Percentiles rank a stretch among this genome's conserved stretches.
These are phyloP conservation scores for Oryza meridionalis DNA, from an alignment of 176 grass and related monocot species.

Conservation along the genomic window DNA sequence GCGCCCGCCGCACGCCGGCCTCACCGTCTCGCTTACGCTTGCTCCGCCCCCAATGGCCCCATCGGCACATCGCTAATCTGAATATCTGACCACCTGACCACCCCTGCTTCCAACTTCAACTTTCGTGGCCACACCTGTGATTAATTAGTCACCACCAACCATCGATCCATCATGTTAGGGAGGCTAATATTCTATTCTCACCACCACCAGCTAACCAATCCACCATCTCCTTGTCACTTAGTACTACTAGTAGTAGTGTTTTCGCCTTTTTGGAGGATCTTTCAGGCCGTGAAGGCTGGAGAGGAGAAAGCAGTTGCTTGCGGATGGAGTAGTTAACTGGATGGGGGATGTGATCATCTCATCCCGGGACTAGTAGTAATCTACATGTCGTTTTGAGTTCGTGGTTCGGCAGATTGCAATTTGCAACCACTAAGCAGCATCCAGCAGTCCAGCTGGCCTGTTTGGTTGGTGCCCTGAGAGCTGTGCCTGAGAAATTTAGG, in stretches of 20 bases:
- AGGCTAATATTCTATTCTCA: not conserved
- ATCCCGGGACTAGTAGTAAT: not conserved
- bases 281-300: not conserved
- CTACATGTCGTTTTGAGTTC: too few species aligned
- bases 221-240: not conserved
- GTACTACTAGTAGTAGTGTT: not conserved
- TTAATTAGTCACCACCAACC: not conserved
- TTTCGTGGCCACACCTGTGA: not conserved
- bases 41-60: not conserved
- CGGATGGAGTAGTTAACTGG: not conserved
- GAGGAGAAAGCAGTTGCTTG: not conserved
- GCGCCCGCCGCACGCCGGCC: too few species aligned
- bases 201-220: not conserved
- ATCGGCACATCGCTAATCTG: not conserved
- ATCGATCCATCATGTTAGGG: not conserved
- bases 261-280: not conserved
- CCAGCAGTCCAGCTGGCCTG: not conserved
- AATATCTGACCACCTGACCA: not conserved
- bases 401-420: constrained; percentile 14
- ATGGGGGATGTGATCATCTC: not conserved
- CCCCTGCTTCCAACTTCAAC: not conserved
- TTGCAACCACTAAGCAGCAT: not conserved
- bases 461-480: too few species aligned
- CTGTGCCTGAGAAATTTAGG: too few species aligned
- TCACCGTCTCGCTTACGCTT: not conserved